Evolutionary conservation across 768 basidiomycete genomes (phyloP), one percentile per base, ranked within the genome.

Genomic region (Suillus bovinus): DNA sequence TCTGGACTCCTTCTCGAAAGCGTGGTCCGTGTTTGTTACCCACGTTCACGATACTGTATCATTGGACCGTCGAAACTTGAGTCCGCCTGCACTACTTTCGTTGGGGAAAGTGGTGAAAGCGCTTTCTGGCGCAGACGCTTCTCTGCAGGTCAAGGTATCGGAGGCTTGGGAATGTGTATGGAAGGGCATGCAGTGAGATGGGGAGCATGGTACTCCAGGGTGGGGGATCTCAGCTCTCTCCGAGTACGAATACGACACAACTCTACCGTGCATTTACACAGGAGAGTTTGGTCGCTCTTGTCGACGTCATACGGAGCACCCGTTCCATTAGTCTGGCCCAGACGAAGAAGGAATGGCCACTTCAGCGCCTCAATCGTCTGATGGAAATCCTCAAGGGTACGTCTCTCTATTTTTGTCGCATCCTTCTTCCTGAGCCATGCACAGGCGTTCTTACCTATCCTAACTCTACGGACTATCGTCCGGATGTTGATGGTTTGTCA

Each of bases 1-100:
- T 42, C 81, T 96, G 4, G 79, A 85, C 0, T 85, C 87, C 2
- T 96, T 93, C 70, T 73, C 77, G 14, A 80, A 83, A 41, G 87
- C 88, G 0, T 96, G 93, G 90, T 84, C 85, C 38, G 81, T 83
- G 2, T 90, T 97, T 64, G 85, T 96, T 0, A 77, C 72, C 0
- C 86, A 90, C 61, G 79, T 96, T n/a, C 83, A 88, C 62, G 84
- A 87, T 46, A 79, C 87, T 7, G 88, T 95, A 62, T 68, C 90
- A 1, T 71, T 84, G 29, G 93, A 95, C 63, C 82, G 84, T 62
- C 80, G 89, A 7, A 69, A 81, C 11, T 85, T 94, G 57, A 92
- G 89, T 64, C 86, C 93, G 0, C 90, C 94, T n/a, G 91, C 93
- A 0, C 72, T 97, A 69, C 88, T 91, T 27, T 91, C 90, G 64